Percentiles rank a stretch among this genome's conserved stretches.
These are phyloP conservation scores for Colletotrichum godetiae DNA, from an alignment of 2,329 filamentous ascomycete genomes.

Conservation along the genomic window DNA sequence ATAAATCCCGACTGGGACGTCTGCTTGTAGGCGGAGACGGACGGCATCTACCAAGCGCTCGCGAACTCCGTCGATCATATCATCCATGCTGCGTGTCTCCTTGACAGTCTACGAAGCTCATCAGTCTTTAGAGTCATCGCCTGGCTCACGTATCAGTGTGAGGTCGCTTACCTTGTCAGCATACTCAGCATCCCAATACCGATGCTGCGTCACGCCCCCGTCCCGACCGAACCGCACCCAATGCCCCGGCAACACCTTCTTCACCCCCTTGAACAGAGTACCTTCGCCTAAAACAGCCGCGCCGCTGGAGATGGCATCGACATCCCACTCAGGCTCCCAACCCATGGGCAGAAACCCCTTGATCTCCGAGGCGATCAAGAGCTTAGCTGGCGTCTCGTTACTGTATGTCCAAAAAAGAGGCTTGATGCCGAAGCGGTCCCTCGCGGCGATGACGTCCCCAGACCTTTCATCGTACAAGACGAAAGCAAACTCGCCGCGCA, in stretches of 20 bases:
- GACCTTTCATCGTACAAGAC: conserved; percentile 58
- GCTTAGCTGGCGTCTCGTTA: conserved; percentile 36
- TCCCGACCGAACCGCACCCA: conserved; percentile 53
- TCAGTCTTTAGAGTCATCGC: conserved; percentile 29
- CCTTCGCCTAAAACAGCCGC: conserved; percentile 57
- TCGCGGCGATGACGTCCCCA: conserved; percentile 54
- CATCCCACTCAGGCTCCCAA: conserved; percentile 64
- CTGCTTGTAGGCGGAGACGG: conserved; percentile 62
- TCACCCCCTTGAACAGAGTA: conserved; percentile 62
- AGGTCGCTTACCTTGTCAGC: conserved; percentile 56
- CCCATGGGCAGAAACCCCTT: conserved; percentile 64
- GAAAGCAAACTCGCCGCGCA: conserved; percentile 66
- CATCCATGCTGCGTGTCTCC: conserved; percentile 57
- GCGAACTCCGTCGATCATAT: conserved; percentile 62
- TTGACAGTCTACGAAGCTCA: conserved; percentile 21
- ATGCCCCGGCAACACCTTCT: conserved; percentile 54
- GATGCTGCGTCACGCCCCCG: conserved; percentile 43
- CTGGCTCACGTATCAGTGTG: not conserved
- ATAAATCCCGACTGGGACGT: conserved; percentile 68
- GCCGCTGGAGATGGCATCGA: conserved; percentile 53
- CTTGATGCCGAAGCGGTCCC: conserved; percentile 69
- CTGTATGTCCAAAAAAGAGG: conserved; percentile 60
- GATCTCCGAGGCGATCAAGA: conserved; percentile 62
- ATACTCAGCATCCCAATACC: conserved; percentile 65
- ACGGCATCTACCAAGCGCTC: conserved; percentile 62